phyloP scores from a whole-genome alignment of 768 basidiomycete species.

The Antrodiella citrinella region DNA sequence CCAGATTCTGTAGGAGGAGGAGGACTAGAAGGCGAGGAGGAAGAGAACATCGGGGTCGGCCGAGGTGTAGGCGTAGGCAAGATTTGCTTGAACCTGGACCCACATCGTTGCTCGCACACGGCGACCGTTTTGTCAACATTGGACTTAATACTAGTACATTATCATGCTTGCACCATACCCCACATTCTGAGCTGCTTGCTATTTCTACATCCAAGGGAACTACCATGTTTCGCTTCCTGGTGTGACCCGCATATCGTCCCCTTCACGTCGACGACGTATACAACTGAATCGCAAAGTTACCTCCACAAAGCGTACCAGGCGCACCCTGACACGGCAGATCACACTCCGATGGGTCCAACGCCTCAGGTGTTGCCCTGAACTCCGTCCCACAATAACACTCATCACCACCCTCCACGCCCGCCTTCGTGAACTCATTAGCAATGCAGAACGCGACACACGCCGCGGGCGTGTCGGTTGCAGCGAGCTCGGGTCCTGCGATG shows the following conservation, averaged over 20 bases:
- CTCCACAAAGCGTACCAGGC: constrained; percentile 13
- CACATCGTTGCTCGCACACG: no score
- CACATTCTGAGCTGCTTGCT: no score
- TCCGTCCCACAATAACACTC: constrained; percentile 18
- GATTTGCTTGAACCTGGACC: no score
- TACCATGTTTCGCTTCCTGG: no score
- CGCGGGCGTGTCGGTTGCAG: constrained; percentile 9
- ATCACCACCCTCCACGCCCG: constrained; percentile 18
- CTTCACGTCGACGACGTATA: background rate
- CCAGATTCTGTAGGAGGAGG: no score
- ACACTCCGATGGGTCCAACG: constrained; percentile 11
- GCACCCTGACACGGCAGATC: constrained; percentile 14
- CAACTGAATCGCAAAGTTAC: constrained; percentile 15
- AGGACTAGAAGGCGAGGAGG: no score
- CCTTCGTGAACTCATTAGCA: constrained; percentile 12
- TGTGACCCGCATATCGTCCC: background rate
- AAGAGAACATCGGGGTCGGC: no score
- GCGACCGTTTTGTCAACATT: no score
- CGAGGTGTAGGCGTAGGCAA: no score
- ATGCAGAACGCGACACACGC: constrained; percentile 12
- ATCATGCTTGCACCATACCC: no score
- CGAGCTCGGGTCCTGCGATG: background rate
- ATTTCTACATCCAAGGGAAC: no score
- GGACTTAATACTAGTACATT: no score
- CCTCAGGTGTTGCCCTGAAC: background rate